A percentile compares a stretch with the other conserved stretches of the same genome.
Conservation (phyloP, 2,329 filamentous ascomycete genomes). For the Aspergillus brunneoviolaceus region DNA sequence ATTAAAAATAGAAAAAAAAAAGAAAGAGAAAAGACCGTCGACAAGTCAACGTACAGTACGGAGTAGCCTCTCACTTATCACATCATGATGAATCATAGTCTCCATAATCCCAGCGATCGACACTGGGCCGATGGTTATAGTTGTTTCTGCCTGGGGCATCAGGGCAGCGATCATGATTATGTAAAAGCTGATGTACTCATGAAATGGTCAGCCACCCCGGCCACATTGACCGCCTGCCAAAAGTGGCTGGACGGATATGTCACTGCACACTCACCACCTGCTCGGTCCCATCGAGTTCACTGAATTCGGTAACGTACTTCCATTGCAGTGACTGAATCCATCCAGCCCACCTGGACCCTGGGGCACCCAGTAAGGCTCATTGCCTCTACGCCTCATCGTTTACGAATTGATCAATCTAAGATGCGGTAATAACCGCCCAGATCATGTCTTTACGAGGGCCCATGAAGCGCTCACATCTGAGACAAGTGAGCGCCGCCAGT, state of each 20-base stretch:
- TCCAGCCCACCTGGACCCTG: background rate
- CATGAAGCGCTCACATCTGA: constrained; percentile 41
- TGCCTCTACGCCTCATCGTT: background rate
- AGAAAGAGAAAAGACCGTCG: too few relatives aligned
- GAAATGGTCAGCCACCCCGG: too few relatives aligned
- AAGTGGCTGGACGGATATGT: background rate
- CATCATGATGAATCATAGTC: too few relatives aligned
- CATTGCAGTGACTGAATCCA: background rate
- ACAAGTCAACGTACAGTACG: too few relatives aligned
- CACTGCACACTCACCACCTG: background rate
- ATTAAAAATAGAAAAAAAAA: too few relatives aligned
- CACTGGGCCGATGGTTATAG: too few relatives aligned
- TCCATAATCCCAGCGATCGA: too few relatives aligned
- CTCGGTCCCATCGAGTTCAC: background rate
- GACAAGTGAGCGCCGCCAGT: constrained; percentile 43
- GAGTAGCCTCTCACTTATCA: too few relatives aligned
- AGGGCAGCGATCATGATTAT: background rate
- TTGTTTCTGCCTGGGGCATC: background rate
- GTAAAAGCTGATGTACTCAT: background rate
- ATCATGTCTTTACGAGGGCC: constrained; percentile 42
- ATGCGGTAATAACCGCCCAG: constrained; percentile 21
- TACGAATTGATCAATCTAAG: background rate
- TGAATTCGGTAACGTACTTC: background rate
- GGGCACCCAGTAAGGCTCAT: background rate
- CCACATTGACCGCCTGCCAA: background rate